Base-by-base conservation (phyloP, 1,284 basidiomycete genomes). In the Cryptococcus hybrid region DNA sequence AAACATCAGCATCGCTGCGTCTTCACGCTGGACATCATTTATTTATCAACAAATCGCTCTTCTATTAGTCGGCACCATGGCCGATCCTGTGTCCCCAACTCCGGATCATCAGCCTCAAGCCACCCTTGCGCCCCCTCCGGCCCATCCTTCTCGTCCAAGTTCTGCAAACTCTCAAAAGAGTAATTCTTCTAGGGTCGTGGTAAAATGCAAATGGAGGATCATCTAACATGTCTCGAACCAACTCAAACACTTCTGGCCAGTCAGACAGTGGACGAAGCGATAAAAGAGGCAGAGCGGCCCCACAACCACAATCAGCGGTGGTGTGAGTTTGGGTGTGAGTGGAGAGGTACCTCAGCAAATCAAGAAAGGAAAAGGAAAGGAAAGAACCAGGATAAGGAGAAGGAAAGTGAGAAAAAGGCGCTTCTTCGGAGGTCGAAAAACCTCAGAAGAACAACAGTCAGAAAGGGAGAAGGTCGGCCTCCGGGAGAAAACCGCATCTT, bases 291-390 rank as follows among this genome's bases (percentile, higher is more conserved):
- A 62, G 48, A 63, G 60, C 37, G 66, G 67, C 39, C 65, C 66
- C 36, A 74, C 73, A 5, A 73, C 69, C 12, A 74, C 72, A 5
- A 70, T 76, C 42, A 70, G 68, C 45, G 72, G 71, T 12, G 74
- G 72, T 5, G 68, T 64, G 7, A 68, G 63, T 49, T 64, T 74
- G 12, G 69, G 69, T 38, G 55, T 58, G 3, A 60, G 57, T 4
- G 65, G 60, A 34, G 57, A 42, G 7, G n/a, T 37, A 5, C 56
- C 58, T n/a, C 53, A 43, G 40, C 56, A 55, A 30, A 53, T 54
- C 12, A 62, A 62, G 42, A 60, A 56, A 39, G 55, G 62, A 9
- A 63, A 62, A 13, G 52, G 13, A 57, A 60, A 50, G 55, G 48
- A 50, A 51, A 55, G 52, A 43, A 55, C 46, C 40, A 43, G 50